Evolutionary conservation across 2,329 filamentous ascomycete species (phyloP).

Genomic region (Hypoxylon rubiginosum): DNA sequence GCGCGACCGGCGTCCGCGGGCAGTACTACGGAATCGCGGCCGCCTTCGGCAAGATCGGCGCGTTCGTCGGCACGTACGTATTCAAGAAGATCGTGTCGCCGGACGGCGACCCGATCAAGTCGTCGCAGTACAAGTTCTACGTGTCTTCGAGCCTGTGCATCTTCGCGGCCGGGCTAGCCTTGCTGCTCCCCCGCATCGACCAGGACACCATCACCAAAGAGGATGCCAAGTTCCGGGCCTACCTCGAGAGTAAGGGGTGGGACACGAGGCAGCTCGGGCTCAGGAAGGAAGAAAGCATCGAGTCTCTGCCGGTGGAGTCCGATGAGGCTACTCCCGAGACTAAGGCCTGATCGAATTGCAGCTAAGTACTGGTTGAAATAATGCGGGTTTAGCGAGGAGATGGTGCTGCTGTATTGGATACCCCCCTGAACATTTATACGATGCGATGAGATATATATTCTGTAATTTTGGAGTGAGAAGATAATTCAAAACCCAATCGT

Average conservation of each 20-base stretch:
- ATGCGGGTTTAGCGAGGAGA: not conserved
- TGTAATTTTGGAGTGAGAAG: not conserved
- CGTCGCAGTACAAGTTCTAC: constrained; percentile 89
- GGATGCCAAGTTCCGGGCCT: constrained; percentile 80
- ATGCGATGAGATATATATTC: not conserved
- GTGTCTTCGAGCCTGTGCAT: constrained; percentile 84
- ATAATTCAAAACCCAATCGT: not conserved
- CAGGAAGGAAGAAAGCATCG: constrained; percentile 53
- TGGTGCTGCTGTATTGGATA: not conserved
- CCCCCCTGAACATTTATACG: not conserved
- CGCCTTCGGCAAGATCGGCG: constrained; percentile 80
- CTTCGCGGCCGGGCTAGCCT: constrained; percentile 75
- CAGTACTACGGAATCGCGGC: constrained; percentile 79
- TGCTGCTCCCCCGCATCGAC: constrained; percentile 82
- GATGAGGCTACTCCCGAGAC: constrained; percentile 26
- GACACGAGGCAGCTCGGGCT: constrained; percentile 72
- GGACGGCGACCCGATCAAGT: constrained; percentile 66
- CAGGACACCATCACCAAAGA: constrained; percentile 87
- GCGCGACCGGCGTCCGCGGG: constrained; percentile 87
- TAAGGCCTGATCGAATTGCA: constrained; percentile 13
- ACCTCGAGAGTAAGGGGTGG: constrained; percentile 80
- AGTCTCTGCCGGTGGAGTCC: constrained; percentile 36
- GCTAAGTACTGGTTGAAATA: too few relatives aligned
- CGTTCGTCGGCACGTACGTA: constrained; percentile 88
- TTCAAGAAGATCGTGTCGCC: constrained; percentile 79